Evolutionary conservation across 495 filamentous ascomycete genomes (phyloP).

Genomic region (Tuber indicum): DNA sequence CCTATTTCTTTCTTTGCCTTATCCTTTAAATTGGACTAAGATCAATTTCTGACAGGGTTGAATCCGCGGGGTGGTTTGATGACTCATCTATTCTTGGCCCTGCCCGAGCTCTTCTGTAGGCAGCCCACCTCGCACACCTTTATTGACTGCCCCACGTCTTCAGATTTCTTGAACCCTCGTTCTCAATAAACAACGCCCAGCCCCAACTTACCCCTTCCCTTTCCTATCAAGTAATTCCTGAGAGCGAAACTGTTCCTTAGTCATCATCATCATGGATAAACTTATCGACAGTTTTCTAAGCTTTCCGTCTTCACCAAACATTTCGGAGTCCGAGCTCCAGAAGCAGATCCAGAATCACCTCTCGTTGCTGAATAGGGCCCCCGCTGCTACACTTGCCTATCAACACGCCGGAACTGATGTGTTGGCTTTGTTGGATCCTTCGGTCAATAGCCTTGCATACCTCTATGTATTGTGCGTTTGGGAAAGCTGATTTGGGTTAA

Average conservation of each 20-base stretch:
- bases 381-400: constrained; percentile 32
- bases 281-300: constrained; percentile 35
- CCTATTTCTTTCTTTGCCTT: too few species aligned
- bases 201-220: constrained; percentile 14
- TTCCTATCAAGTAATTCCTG: constrained; percentile 19
- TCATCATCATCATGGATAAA: constrained; percentile 39
- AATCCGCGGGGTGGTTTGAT: constrained; percentile 18
- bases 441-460: constrained; percentile 37
- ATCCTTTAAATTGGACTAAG: too few species aligned
- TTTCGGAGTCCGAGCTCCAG: constrained; percentile 33
- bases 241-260: constrained; percentile 8
- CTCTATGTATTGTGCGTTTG: constrained; percentile 40
- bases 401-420: constrained; percentile 34
- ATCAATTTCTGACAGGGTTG: constrained; percentile 3
- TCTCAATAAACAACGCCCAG: constrained; percentile 5
- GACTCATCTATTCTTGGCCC: constrained; percentile 30
- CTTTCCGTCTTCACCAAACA: constrained; percentile 33
- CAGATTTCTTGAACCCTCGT: neutral
- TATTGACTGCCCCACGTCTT: constrained; percentile 28
- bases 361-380: constrained; percentile 36
- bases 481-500: neutral
- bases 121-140: constrained; percentile 13
- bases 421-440: constrained; percentile 37
- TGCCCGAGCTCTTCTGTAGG: constrained; percentile 20
- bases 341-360: constrained; percentile 34